Conservation (phyloP, 805 yeast genomes). For the Saturnispora saitoi region DNA sequence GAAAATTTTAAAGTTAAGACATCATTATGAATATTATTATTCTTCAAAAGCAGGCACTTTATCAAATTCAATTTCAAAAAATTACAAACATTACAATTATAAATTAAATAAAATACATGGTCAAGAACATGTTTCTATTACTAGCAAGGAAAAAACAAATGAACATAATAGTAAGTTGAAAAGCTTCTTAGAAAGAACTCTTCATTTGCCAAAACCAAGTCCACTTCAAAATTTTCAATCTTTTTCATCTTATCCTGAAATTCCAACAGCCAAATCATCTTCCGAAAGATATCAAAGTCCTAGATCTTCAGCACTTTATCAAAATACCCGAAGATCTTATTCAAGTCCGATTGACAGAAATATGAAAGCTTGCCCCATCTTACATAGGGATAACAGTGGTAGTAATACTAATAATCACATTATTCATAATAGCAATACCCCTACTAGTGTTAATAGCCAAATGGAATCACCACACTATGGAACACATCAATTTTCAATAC, state of each 20-base stretch:
- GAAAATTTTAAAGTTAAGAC: slow-evolving; percentile 29
- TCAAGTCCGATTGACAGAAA: background rate
- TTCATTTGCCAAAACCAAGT: slow-evolving; percentile 9
- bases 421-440: too few relatives aligned
- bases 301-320: background rate
- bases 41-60: slow-evolving; percentile 25
- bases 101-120: slow-evolving; percentile 20
- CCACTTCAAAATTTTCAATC: background rate
- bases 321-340: background rate
- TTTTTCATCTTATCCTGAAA: background rate
- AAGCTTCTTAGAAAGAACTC: slow-evolving; percentile 25
- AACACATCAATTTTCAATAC: background rate
- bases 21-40: slow-evolving; percentile 31
- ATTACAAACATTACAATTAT: slow-evolving; percentile 26
- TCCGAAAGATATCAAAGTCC: background rate
- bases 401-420: background rate
- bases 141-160: slow-evolving; percentile 20
- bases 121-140: slow-evolving; percentile 12
- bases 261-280: background rate
- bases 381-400: background rate
- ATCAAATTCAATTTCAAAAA: slow-evolving; percentile 23
- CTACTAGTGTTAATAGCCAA: background rate
- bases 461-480: background rate
- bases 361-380: slow-evolving; percentile 3
- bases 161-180: slow-evolving; percentile 28